phyloP scores from a whole-genome alignment of 352 stramenopile genomes.

The Phytopythium cucurbitacearum region DNA sequence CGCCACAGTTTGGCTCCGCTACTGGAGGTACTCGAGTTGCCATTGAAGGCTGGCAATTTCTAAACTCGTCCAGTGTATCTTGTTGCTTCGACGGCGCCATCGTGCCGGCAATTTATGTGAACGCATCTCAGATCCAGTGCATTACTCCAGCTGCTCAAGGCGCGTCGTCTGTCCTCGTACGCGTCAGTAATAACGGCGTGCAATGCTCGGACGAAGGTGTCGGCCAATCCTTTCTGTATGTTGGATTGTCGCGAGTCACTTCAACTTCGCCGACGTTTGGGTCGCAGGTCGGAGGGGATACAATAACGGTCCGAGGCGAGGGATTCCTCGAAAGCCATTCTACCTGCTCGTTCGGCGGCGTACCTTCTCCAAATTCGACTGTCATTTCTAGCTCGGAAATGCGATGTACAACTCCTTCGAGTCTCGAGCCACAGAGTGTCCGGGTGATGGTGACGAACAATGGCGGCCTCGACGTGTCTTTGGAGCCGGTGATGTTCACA shows the following conservation, averaged over 20 bases:
- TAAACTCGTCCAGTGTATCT: conserved; percentile 38
- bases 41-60: conserved; percentile 47
- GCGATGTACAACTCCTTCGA: conserved; percentile 32
- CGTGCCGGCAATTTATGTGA: conserved; percentile 60
- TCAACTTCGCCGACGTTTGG: conserved; percentile 28
- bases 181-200: conserved; percentile 53
- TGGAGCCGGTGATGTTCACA: conserved; percentile 26
- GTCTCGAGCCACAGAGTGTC: conserved; percentile 10
- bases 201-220: conserved; percentile 40
- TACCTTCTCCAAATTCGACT: conserved; percentile 7
- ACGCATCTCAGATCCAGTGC: conserved; percentile 54
- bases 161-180: conserved; percentile 15
- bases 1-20: conserved; percentile 20
- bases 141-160: conserved; percentile 28
- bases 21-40: conserved; percentile 36
- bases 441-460: conserved; percentile 64
- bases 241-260: conserved; percentile 19
- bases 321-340: conserved; percentile 40
- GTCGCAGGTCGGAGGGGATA: conserved; percentile 46
- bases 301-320: conserved; percentile 30
- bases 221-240: conserved; percentile 38
- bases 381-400: conserved; percentile 36
- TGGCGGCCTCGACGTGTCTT: conserved; percentile 42
- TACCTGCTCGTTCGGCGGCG: conserved; percentile 29
- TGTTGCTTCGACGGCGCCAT: conserved; percentile 62